These are phyloP conservation scores for Colletotrichum karsti DNA, from an alignment of 2,329 filamentous ascomycete genomes.

Conservation along the genomic window DNA sequence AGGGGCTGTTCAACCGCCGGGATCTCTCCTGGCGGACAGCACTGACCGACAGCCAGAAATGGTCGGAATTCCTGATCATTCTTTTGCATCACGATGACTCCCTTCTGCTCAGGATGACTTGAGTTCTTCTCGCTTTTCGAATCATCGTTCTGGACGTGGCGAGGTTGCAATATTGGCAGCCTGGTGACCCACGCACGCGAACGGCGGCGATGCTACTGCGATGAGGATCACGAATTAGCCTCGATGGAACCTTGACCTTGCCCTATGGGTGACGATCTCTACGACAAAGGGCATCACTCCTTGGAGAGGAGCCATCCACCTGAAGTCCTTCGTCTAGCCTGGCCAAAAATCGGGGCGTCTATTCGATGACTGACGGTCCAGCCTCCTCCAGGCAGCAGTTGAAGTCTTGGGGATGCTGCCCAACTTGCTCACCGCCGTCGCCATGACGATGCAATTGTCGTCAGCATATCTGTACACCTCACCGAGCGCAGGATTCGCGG, in stretches of 20 bases:
- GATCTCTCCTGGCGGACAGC: not conserved
- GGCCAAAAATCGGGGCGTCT: not conserved
- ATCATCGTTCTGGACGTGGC: not conserved
- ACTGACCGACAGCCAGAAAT: not conserved
- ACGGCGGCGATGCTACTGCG: not conserved
- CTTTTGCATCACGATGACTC: not conserved
- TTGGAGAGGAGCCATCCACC: not conserved
- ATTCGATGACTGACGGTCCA: not conserved
- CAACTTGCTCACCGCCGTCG: not conserved
- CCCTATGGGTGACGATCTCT: not conserved
- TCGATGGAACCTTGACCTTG: not conserved
- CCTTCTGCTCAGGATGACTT: not conserved
- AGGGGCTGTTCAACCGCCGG: not conserved
- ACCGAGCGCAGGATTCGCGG: not conserved
- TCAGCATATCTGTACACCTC: not conserved
- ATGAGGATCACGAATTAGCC: slow-evolving; percentile 1
- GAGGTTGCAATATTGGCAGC: not conserved
- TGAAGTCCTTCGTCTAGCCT: not conserved
- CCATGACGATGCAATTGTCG: slow-evolving; percentile 1
- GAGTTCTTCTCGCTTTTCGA: not conserved
- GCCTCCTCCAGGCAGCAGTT: not conserved
- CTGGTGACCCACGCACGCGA: not conserved
- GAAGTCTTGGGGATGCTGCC: not conserved
- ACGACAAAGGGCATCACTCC: not conserved
- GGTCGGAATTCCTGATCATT: not conserved